phyloP scores from a whole-genome alignment of 1,284 basidiomycete species.

The Austropuccinia psidii region DNA sequence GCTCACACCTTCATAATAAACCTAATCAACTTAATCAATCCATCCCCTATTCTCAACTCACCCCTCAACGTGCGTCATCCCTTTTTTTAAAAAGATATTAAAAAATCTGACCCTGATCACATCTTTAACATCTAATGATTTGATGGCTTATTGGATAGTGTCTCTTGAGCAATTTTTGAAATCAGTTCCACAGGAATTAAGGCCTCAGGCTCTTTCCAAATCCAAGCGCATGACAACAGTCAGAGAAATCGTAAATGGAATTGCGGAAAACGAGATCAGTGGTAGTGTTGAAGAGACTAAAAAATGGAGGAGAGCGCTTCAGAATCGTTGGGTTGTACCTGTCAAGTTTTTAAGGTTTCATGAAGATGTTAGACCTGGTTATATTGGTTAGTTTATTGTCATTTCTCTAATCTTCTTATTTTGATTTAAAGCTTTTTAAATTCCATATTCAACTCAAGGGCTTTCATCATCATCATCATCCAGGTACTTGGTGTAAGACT shows the following conservation, averaged over 20 bases:
- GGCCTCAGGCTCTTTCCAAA: background rate
- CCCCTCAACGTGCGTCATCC: background rate
- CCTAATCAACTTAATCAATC: background rate
- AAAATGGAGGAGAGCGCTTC: slow-evolving; percentile 21
- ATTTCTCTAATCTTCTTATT: background rate
- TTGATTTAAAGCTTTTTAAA: background rate
- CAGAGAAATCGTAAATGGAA: slow-evolving; percentile 24
- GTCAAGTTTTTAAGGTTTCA: slow-evolving; percentile 21
- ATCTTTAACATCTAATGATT: background rate
- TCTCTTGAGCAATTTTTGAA: slow-evolving; percentile 20
- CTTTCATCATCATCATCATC: background rate
- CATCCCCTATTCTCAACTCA: background rate
- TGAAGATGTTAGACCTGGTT: slow-evolving; percentile 34
- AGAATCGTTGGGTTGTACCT: slow-evolving; percentile 14
- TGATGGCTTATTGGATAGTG: background rate
- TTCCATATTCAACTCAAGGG: background rate
- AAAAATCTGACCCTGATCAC: background rate
- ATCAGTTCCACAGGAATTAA: background rate
- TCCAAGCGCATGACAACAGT: slow-evolving; percentile 7
- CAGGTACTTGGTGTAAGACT: slow-evolving; percentile 66
- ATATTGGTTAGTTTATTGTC: background rate
- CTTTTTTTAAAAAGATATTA: background rate
- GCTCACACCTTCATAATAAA: slow-evolving; percentile 51
- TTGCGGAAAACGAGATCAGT: slow-evolving; percentile 18
- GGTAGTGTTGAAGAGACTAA: slow-evolving; percentile 24